Base-by-base conservation (phyloP, 441 rosid species). In the Melastoma candidum region DNA sequence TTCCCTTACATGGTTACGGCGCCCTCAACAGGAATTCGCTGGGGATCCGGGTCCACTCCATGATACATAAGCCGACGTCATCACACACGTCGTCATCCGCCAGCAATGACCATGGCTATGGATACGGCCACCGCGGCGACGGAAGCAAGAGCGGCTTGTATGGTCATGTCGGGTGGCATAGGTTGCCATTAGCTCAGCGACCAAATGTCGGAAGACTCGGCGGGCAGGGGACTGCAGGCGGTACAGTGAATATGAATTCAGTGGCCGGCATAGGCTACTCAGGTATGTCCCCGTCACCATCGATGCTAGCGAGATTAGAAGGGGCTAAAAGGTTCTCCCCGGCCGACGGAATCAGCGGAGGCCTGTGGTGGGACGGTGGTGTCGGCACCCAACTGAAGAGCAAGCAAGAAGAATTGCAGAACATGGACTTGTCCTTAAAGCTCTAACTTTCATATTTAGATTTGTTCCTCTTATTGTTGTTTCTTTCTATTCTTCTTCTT, bases 371-470 rank as follows among this genome's bases (percentile, higher is more conserved):
- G 74, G 78, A 68, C 54, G 60, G 58, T 49, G 52, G 52, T 57
- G 63, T 59, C 48, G 52, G 52, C 56, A 65, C 57, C 51, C 67
- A 60, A 56, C 76, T 75, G 52, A 77, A 75, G 73, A 63, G 64
- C 44, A 78, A 70, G 56, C 73, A 65, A 63, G 81, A 77, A 73
- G 83, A 83, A 54, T 61, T 83, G 66, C 84, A 76, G 51, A 83
- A 82, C 68, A 72, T 90, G 62, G 97, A 90, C 69, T 73, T 90
- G 81, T 84, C 95, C 53, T 90, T 90, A 69, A 90, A 87, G 83
- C 95, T 90, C 65, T 87, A 54, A 77, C 29, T 27, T 49, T 49
- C 43, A 22, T 7, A 49, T 49, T 65, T 50, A 51, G 59, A 44
- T 54, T 49, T 44, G 44, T 24, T 53, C 32, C 49, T 44, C 57